These are phyloP conservation scores for Mortierella sp. DNA, from an alignment of 371 early-diverging fungal species.

Conservation along the genomic window DNA sequence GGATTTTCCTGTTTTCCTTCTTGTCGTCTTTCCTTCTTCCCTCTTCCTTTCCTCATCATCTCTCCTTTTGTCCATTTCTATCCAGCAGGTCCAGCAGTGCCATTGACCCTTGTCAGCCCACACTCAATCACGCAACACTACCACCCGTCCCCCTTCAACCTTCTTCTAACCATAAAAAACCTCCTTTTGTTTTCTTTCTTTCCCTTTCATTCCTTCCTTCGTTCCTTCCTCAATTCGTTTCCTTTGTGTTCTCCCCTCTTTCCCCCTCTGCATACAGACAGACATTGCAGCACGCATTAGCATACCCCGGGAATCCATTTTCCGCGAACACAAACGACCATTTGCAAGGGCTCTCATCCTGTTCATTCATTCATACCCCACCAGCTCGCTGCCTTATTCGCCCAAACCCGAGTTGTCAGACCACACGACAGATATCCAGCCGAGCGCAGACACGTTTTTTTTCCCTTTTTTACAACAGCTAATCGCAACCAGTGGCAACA, in stretches of 20 bases:
- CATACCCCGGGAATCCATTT: not conserved
- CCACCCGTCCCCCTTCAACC: not conserved
- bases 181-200: not conserved
- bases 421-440: not conserved
- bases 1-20: not conserved
- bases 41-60: not conserved
- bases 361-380: not conserved
- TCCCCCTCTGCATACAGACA: too few relatives aligned
- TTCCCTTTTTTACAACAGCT: not conserved
- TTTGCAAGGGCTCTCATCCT: not conserved
- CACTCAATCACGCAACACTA: not conserved
- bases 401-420: not conserved
- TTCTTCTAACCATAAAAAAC: not conserved
- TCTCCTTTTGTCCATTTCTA: not conserved
- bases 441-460: not conserved
- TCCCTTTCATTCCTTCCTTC: not conserved
- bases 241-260: too few relatives aligned
- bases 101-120: not conserved
- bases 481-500: too few relatives aligned
- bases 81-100: not conserved
- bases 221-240: too few relatives aligned
- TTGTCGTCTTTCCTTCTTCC: not conserved
- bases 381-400: not conserved
- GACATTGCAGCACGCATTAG: too few relatives aligned
- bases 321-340: not conserved